Evolutionary conservation across 2,329 filamentous ascomycete species (phyloP), one percentile per base, ranked within the genome.

Genomic region (Ophiosphaerella narmari): DNA sequence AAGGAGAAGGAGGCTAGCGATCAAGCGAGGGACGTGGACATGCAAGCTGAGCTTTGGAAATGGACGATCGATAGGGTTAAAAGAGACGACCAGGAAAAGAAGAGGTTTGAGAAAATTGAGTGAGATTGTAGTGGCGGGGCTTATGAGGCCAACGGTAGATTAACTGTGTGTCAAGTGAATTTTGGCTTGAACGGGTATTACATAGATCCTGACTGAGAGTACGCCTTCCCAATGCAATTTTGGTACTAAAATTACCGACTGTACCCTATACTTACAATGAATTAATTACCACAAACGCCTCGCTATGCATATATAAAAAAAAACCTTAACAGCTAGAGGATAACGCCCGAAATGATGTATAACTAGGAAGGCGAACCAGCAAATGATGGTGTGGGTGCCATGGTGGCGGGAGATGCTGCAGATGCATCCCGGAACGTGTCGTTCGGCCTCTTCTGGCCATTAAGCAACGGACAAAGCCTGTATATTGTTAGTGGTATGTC

Each of bases 21-120:
- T 16, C 74, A 70, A 35, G 82, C 77, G 54, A 76, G 78, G 50
- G 69, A 76, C 41, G 65, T 72, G 60, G 55, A 45, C 21, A 78
- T 79, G 59, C 79, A 81, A 60, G 75, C 82, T 13, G 77, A 80
- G 54, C 36, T 64, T 9, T 64, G 59, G 59, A 35, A 64, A 21
- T 82, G 78, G 79, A 82, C 78, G 8, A 61, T 79, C 12, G 43
- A 40, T 26, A 63, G 57, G 50, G 45, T 74, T 29, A 65, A 67
- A 3, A 38, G 46, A 26, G 48, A 56, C 44, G 57, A 64, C 21
- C 50, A 62, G 33, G 68, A 74, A 50, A 59, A 38, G 36, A 48
- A 48, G 23, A 44, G 42, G 16, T 71, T 72, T 50, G 51, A 55
- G 29, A 55, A 48, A 34, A 29, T 52, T 24, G 50, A 44, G 41